Base-by-base conservation (phyloP, 306 rosid genomes). In the Trifolium fragiferum region DNA sequence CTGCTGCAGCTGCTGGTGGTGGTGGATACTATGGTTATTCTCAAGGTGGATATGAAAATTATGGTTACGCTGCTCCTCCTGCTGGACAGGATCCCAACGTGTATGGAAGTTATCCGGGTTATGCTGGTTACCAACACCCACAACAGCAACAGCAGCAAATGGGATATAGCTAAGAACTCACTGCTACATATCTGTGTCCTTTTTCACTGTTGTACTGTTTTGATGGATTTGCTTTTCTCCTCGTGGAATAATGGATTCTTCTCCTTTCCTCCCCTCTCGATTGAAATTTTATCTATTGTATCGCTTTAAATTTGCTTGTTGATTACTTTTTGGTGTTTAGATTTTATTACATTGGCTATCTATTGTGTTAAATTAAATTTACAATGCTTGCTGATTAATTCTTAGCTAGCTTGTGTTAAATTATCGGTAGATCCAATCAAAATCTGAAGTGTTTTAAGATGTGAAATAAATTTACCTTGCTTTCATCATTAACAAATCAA, bases 1-100 rank as follows among this genome's bases (percentile, higher is more conserved):
- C 80, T 10, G 72, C 70, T 6, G 90, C 93, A 3, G 38, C 23
- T 19, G 88, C 60, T n/a, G 96, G 96, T 6, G 38, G 15, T 13
- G 88, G 66, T 23, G 96, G 96, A 69, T 88, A 92, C 53, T 90
- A 90, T 66, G 98, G 98, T 61, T 94, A 94, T 62, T 73, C 86
- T 37, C 92, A 88, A 16, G 37, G 63, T 57, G 90, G 96, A 27
- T 92, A 90, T 12, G 97, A 89, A 64, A 84, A 88, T 49, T 93
- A 91, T 69, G 96, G 98, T 18, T 94, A 91, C 55, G 66, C 66
- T 30, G 71, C 71, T 41, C 72, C 97, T 20, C 89, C 93, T 8
- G 78, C 89, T 18, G 75, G 92, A 10, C 99, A 94, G 81, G 99
- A 94, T 69, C 99, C 99, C 23, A 89, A 83, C 68, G 41, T 86